Evolutionary conservation across 2,329 filamentous ascomycete species (phyloP), one percentile per base, ranked within the genome.

Genomic region (Venturia effusa): DNA sequence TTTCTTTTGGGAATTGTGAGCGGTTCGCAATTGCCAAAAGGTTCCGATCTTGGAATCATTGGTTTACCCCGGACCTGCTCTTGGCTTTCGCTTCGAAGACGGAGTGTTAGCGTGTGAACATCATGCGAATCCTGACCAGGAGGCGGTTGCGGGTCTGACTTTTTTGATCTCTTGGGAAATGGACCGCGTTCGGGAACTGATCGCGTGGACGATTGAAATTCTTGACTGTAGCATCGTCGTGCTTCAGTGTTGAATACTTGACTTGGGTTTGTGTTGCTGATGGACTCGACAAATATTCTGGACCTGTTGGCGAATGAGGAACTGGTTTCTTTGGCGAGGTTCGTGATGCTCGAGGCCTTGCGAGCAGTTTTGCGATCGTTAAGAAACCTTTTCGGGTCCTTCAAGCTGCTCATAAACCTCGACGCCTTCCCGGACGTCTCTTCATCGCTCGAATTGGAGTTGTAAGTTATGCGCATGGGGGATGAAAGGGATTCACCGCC

Each of bases 401-500:
- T 60, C 24, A 40, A 43, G 40, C 37, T 60, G 59, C 15, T 60
- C 59, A 60, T 60, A 40, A 43, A 60, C 34, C 48, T 63, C 8
- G 51, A 57, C 17, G 37, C 34, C 59, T 43, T 48, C 10, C 45
- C 43, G 37, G 61, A 48, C 41, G 39, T 57, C 7, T 64, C 62
- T 30, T 64, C 55, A 61, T 64, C 62, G 43, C 62, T 45, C 27
- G 62, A 54, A 45, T 39, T 37, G 19, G 39, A 45, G 17, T 61
- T 24, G 43, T 62, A 62, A 41, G 60, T 62, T 24, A 62, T 51
- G 45, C 61, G 61, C 61, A 63, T 55, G 32, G 61, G 61, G 19
- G 61, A 63, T 34, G 45, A 45, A 8, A 63, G 48, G n/a, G 61
- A 55, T 57, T 63, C 61, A 30, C 61, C 61, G 13, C 61, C 61